These are phyloP conservation scores for Oenanthe sinensis DNA, from an alignment of 129 eudicot genomes.

Conservation along the genomic window DNA sequence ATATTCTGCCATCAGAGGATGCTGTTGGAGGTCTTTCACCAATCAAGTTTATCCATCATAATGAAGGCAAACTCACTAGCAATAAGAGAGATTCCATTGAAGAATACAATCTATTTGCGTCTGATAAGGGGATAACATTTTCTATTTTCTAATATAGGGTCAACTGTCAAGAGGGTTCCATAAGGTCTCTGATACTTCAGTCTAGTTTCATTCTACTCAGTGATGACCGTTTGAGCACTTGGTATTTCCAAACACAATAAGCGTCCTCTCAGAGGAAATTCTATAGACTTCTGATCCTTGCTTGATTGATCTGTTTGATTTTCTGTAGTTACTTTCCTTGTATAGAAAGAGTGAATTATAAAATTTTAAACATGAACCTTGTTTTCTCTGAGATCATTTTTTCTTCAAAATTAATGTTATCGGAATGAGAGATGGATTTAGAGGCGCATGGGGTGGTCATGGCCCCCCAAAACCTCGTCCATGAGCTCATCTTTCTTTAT, in stretches of 20 bases:
- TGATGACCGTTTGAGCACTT: slow-evolving; percentile 25
- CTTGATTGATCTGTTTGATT: slow-evolving; percentile 16
- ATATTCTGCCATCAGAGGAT: slow-evolving; percentile 23
- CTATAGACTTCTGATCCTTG: slow-evolving; percentile 15
- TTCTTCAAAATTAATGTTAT: background rate
- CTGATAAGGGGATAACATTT: slow-evolving; percentile 55
- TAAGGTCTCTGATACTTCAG: background rate
- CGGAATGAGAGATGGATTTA: too few species aligned
- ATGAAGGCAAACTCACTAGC: slow-evolving; percentile 27
- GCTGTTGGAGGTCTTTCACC: slow-evolving; percentile 24
- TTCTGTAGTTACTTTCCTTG: background rate
- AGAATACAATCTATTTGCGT: slow-evolving; percentile 73
- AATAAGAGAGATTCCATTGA: slow-evolving; percentile 38
- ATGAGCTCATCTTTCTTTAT: too few species aligned
- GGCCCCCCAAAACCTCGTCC: too few species aligned
- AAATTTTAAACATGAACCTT: background rate
- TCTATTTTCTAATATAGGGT: slow-evolving; percentile 38
- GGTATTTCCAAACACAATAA: slow-evolving; percentile 35
- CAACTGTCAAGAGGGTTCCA: background rate
- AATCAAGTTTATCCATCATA: slow-evolving; percentile 16
- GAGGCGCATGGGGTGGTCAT: too few species aligned
- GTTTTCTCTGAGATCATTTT: background rate
- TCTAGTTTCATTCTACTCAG: background rate
- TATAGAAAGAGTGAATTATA: background rate
- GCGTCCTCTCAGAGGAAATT: slow-evolving; percentile 17